Base-by-base conservation (phyloP, 1,139 yeast genomes). In the Suhomyces panamericanus region DNA sequence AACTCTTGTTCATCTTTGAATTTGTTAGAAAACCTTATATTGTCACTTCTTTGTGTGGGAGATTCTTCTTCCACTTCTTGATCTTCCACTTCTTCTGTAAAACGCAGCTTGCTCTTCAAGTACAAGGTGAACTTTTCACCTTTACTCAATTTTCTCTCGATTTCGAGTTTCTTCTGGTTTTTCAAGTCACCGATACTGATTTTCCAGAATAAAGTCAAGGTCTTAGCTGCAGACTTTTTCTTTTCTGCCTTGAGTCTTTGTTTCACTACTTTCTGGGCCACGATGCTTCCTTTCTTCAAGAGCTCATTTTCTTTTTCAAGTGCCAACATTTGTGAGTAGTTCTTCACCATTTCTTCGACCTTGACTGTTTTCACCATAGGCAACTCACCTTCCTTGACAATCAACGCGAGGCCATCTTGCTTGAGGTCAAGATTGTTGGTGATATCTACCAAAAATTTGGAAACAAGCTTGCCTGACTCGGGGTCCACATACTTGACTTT, bases 131-230 rank as follows among this genome's bases (percentile, higher is more conserved):
- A 70, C 43, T 58, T 64, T 35, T 69, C 74, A 3, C 69, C 71
- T 42, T 66, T 71, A 13, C 52, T 51, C 10, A 71, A 49, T n/a
- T 66, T 50, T 22, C 63, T 64, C 39, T 53, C 49, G 22, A 74
- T 67, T 50, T 73, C 78, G 4, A 56, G 53, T 34, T 48, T 57
- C 51, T 73, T 74, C 49, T 74, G 78, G 46, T 66, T 60, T 35
- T 55, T 59, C 51, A 74, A 64, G 55, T 74, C 79, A 35, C 72
- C 62, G 14, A 61, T 47, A 48, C 71, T 69, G 35, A 74, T 73
- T 40, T 62, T 61, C 78, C 78, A 74, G 17, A 66, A 60, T 8
- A 73, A 53, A 6, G 63, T 56, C 24, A 73, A 50, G 6, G 63
- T 52, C 49, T 69, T 73, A n/a, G 67, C 58, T 3, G 75, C 65